Evolutionary conservation across 2,329 filamentous ascomycete species (phyloP).

Genomic region (Cytospora piceicola): DNA sequence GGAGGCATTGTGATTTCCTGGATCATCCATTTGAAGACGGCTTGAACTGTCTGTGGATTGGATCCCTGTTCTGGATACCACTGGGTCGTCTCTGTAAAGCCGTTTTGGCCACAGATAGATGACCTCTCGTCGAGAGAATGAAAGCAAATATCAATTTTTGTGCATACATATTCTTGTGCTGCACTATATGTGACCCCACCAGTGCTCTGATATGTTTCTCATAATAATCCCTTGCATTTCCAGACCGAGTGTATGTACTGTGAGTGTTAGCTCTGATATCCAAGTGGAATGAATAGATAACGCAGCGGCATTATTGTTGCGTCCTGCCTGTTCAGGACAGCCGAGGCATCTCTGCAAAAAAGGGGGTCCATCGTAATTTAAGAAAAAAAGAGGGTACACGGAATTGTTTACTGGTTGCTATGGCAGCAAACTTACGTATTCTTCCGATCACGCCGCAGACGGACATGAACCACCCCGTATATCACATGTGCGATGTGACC

Average conservation of each 20-base stretch:
- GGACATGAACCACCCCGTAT: no score
- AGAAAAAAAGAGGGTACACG: neutral
- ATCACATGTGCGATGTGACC: no score
- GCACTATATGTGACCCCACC: neutral
- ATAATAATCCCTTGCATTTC: neutral
- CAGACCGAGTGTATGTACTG: neutral
- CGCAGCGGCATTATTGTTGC: neutral
- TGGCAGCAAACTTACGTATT: neutral
- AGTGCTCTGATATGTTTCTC: neutral
- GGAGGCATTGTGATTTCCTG: neutral
- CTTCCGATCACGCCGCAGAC: neutral
- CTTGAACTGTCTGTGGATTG: neutral
- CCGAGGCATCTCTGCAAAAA: slow-evolving; percentile 10
- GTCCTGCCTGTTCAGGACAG: neutral
- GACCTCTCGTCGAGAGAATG: neutral
- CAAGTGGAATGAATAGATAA: neutral
- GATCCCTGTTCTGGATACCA: neutral
- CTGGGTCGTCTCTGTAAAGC: neutral
- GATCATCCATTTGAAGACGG: neutral
- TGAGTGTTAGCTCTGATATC: neutral
- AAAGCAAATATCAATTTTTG: neutral
- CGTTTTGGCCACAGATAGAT: slow-evolving; percentile 1
- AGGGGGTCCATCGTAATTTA: neutral
- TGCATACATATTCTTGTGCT: neutral
- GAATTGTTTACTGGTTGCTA: no score